Conservation (phyloP, 495 filamentous ascomycete genomes). For the Emericellopsis terricola region DNA sequence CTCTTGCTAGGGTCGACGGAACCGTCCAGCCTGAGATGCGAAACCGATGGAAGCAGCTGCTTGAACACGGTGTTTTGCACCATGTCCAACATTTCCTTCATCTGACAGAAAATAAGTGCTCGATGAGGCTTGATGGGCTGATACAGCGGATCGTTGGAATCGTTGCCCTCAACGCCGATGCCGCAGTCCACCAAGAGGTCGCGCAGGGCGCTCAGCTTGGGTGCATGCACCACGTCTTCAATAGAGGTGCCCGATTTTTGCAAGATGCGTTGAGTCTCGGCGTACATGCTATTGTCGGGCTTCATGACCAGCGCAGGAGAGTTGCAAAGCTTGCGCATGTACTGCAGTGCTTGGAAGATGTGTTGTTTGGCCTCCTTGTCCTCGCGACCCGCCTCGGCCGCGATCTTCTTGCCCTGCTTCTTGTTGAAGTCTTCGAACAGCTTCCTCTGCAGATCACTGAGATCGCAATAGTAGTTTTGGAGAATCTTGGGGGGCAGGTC, state of each 20-base stretch:
- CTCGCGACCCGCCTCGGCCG: constrained; percentile 53
- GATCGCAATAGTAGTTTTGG: constrained; percentile 98
- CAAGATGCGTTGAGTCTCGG: constrained; percentile 60
- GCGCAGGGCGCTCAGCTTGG: constrained; percentile 74
- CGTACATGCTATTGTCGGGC: constrained; percentile 78
- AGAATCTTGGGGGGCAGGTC: constrained; percentile 96
- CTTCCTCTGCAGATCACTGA: constrained; percentile 84
- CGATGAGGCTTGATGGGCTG: constrained; percentile 83
- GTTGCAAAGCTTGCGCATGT: constrained; percentile 98
- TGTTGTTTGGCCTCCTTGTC: constrained; percentile 92
- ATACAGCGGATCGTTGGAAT: constrained; percentile 38
- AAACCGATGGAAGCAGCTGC: constrained; percentile 68
- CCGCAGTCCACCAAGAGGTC: constrained; percentile 91
- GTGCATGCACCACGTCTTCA: constrained; percentile 73
- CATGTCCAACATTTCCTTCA: constrained; percentile 99
- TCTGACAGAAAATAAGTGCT: constrained; percentile 93
- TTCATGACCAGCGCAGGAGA: constrained; percentile 92
- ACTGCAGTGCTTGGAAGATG: constrained; percentile 97
- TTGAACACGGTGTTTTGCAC: constrained; percentile 83
- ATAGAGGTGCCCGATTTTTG: constrained; percentile 53
- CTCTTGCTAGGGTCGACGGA: constrained; percentile 75
- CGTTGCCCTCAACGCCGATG: constrained; percentile 61
- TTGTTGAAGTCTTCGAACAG: constrained; percentile 93
- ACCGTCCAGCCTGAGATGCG: constrained; percentile 82
- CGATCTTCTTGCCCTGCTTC: constrained; percentile 71